phyloP scores from a whole-genome alignment of 2,329 filamentous ascomycete species.

The Talaromyces sp. region DNA sequence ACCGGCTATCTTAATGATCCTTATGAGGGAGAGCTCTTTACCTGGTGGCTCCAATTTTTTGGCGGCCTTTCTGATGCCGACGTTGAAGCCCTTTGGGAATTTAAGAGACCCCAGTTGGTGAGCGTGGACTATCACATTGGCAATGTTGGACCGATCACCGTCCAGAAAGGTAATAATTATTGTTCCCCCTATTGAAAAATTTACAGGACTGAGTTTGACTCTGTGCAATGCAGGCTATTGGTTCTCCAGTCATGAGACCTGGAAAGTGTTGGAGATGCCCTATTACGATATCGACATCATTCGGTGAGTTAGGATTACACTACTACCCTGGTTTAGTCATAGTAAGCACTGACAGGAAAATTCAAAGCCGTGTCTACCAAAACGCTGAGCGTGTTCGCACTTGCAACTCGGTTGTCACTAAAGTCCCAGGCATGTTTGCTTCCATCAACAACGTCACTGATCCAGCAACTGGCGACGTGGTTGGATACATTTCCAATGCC shows the following conservation, averaged over 20 bases:
- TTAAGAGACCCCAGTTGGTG: conserved; percentile 39
- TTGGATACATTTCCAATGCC: conserved; percentile 43
- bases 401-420: conserved; percentile 41
- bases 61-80: conserved; percentile 31
- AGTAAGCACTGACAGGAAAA: background rate
- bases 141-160: conserved; percentile 41
- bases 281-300: conserved; percentile 44
- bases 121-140: conserved; percentile 38
- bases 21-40: conserved; percentile 45
- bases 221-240: conserved; percentile 28
- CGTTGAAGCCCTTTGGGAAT: conserved; percentile 38
- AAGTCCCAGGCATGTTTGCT: conserved; percentile 41
- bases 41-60: conserved; percentile 43
- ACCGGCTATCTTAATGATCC: conserved; percentile 39
- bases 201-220: background rate
- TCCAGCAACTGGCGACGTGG: conserved; percentile 34
- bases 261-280: conserved; percentile 45
- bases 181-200: background rate
- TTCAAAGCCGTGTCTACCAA: conserved; percentile 34
- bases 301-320: conserved; percentile 24
- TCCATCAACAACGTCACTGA: conserved; percentile 46
- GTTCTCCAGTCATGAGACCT: conserved; percentile 44
- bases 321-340: background rate
- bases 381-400: conserved; percentile 44
- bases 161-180: conserved; percentile 34